Base-by-base conservation (phyloP, 2,329 filamentous ascomycete species). In the Orbilia blumenaviensis region DNA sequence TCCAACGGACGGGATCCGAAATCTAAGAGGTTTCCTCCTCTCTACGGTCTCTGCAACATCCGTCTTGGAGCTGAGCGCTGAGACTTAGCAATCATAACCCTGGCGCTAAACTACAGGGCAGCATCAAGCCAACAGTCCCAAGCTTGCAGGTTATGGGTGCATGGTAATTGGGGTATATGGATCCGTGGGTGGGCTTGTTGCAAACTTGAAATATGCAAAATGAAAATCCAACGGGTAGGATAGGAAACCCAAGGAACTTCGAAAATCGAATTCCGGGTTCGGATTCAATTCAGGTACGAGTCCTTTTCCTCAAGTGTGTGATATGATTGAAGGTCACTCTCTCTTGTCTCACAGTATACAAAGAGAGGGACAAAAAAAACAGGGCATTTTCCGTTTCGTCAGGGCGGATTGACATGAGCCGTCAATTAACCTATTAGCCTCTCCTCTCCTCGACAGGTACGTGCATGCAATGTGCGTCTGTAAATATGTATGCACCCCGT, bases 51-150 rank as follows among this genome's bases (percentile, higher is more conserved):
- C n/a, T 54, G 21, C 32, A 66, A 42, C 46, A 27, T 44, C 52
- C 54, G 62, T 61, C 44, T 44, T 66, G 27, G 23, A 66, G 42
- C 69, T 66, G 69, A 67, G 62, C n/a, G 67, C 61, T 66, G 23
- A 46, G 18, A 42, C 3, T 23, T 23, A 62, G 62, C 69, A 74
- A 74, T 74, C 69, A 74, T 18, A 54, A 44, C 18, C 54, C 52
- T 56, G 50, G 69, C 69, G 69, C 69, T 74, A 67, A 74, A 25
- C n/a, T n/a, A n/a, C 32, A 25, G n/a, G 48, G 48, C 27, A 27
- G n/a, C 3, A n/a, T n/a, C n/a, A n/a, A n/a, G n/a, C n/a, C n/a
- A n/a, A n/a, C n/a, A n/a, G n/a, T n/a, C n/a, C n/a, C n/a, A n/a
- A n/a, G n/a, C n/a, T n/a, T n/a, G n/a, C n/a, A n/a, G n/a, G n/a